phyloP scores from a whole-genome alignment of 257 asterid species.

The Craterostigma plantagineum region DNA sequence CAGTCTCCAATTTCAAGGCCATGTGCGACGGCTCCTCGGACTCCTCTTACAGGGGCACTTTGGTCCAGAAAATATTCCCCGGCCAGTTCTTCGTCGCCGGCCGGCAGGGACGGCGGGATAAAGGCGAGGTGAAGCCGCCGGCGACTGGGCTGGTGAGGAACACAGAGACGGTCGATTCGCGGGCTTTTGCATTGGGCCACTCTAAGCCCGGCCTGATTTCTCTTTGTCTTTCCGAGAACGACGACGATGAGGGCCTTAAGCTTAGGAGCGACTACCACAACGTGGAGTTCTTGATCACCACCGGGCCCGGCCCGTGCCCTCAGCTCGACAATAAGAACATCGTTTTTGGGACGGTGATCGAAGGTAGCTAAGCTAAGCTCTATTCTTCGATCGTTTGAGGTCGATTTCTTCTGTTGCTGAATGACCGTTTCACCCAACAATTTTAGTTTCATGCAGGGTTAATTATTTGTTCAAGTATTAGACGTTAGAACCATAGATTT shows the following conservation, averaged over 20 bases:
- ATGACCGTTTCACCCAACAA: not conserved
- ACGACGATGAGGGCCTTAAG: conserved; percentile 64
- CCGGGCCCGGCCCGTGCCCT: conserved; percentile 89
- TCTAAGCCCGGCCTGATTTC: conserved; percentile 61
- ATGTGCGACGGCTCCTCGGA: too few species aligned
- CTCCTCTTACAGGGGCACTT: too few species aligned
- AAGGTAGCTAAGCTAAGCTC: conserved; percentile 33
- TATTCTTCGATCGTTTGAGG: not conserved
- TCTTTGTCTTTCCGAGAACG: conserved; percentile 70
- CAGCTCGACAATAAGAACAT: conserved; percentile 73
- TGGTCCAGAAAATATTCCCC: too few species aligned
- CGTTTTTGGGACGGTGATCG: conserved; percentile 77
- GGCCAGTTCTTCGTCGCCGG: too few species aligned
- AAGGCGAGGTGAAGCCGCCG: conserved; percentile 75
- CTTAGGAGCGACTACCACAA: conserved; percentile 56
- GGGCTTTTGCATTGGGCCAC: conserved; percentile 53
- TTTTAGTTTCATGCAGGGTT: too few species aligned
- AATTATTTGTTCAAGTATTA: too few species aligned
- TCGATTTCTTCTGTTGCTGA: too few species aligned
- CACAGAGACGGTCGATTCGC: conserved; percentile 49
- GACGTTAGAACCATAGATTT: too few species aligned
- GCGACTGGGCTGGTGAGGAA: conserved; percentile 23
- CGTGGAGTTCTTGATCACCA: conserved; percentile 83
- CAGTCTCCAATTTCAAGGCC: too few species aligned
- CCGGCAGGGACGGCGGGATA: conserved; percentile 61